These are phyloP conservation scores for Pythium pyrilobum DNA, from an alignment of 352 stramenopile species.

Conservation along the genomic window DNA sequence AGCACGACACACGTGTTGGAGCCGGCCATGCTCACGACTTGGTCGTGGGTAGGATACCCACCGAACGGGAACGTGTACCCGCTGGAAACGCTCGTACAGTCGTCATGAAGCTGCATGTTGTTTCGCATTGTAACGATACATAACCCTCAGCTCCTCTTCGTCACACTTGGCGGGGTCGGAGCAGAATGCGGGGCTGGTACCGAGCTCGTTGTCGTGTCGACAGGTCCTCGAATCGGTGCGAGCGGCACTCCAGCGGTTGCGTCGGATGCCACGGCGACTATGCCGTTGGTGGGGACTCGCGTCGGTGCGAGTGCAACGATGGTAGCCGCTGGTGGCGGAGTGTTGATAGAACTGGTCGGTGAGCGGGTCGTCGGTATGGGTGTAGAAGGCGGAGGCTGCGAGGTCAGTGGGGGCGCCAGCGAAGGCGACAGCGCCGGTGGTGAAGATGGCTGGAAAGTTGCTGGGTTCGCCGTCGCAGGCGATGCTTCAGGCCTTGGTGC, in stretches of 20 bases:
- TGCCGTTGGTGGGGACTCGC: neutral
- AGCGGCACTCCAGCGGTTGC: neutral
- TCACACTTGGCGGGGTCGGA: neutral
- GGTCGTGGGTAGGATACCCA: conserved; percentile 8
- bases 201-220: neutral
- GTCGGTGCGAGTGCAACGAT: neutral
- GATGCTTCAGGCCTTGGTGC: too few species aligned
- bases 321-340: neutral
- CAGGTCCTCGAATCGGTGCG: neutral
- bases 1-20: conserved; percentile 14
- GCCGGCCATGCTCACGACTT: conserved; percentile 15
- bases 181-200: too few species aligned
- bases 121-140: conserved; percentile 15
- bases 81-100: conserved; percentile 10
- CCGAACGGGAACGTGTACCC: conserved; percentile 24
- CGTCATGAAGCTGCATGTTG: conserved; percentile 16
- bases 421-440: too few species aligned
- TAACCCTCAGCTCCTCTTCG: neutral
- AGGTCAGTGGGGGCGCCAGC: too few species aligned
- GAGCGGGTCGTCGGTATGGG: too few species aligned
- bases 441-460: too few species aligned
- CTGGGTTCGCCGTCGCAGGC: too few species aligned
- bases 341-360: neutral
- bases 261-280: too few species aligned
- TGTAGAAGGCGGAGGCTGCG: too few species aligned